phyloP scores from a whole-genome alignment of 2,329 filamentous ascomycete species.

The Ustulina deusta region DNA sequence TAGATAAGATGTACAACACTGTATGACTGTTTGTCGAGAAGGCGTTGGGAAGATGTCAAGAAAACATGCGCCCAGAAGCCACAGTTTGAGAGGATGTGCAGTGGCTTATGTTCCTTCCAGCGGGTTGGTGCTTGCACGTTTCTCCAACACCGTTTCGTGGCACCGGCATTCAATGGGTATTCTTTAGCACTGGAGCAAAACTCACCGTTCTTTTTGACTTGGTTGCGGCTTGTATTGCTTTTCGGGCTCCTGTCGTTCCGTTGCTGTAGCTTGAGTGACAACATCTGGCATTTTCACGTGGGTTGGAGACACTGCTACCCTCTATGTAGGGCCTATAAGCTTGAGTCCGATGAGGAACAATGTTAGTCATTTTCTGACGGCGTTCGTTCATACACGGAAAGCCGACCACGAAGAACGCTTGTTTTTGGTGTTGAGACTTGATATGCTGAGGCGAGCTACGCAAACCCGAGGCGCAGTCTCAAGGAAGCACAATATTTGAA shows the following conservation, averaged over 20 bases:
- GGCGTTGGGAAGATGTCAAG: not conserved
- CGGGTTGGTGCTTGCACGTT: not conserved
- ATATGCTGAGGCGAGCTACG: not conserved
- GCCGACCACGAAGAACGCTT: not conserved
- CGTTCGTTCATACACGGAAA: not conserved
- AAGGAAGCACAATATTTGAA: not conserved
- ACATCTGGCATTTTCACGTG: not conserved
- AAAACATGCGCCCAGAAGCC: not conserved
- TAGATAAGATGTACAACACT: not conserved
- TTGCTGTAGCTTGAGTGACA: not conserved
- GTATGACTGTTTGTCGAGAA: conserved; percentile 3
- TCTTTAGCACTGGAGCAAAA: not conserved
- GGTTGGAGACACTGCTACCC: not conserved
- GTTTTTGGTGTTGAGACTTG: not conserved
- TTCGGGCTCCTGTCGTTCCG: not conserved
- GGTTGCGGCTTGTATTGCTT: conserved; percentile 1
- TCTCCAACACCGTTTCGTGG: not conserved
- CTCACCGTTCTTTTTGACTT: not conserved
- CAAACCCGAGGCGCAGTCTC: not conserved
- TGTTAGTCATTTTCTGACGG: not conserved
- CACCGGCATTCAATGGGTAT: not conserved
- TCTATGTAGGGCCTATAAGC: conserved; percentile 12
- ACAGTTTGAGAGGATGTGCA: not conserved
- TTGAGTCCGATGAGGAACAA: not conserved
- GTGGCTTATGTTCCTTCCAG: conserved; percentile 3